A percentile compares a stretch with the other conserved stretches of the same genome.
These are phyloP conservation scores for Arctostaphylos glauca DNA, from an alignment of 148 eudicot genomes.

Conservation along the genomic window DNA sequence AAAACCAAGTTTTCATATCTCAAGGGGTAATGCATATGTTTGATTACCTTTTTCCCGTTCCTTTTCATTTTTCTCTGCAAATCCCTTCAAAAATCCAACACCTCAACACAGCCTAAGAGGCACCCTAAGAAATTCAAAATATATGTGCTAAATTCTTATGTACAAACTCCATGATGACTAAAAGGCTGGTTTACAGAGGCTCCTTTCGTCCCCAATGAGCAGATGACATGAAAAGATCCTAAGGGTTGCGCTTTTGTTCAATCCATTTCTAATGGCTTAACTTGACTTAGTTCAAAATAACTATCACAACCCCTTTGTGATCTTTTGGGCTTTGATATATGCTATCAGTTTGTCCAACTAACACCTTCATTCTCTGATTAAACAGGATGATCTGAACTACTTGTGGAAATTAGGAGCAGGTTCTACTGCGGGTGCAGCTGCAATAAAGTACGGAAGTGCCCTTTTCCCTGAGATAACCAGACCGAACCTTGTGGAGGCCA, in stretches of 20 bases:
- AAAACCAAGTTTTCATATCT: no score
- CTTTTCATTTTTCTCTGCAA: background rate
- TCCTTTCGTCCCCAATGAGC: background rate
- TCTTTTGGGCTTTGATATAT: background rate
- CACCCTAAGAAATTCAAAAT: background rate
- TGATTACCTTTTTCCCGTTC: no score
- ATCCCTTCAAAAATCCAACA: background rate
- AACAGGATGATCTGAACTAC: conserved; percentile 49
- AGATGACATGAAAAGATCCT: background rate
- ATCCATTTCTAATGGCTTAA: background rate
- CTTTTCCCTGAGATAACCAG: conserved; percentile 50
- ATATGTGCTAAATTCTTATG: no score
- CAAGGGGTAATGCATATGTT: no score
- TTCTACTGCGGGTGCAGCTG: conserved; percentile 49
- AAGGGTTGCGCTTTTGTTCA: background rate
- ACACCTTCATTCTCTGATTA: background rate
- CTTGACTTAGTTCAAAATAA: background rate
- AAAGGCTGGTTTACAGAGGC: background rate
- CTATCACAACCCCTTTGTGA: no score
- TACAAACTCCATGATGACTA: background rate
- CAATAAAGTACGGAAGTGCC: conserved; percentile 60
- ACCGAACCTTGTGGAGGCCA: conserved; percentile 48
- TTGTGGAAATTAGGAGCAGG: conserved; percentile 48
- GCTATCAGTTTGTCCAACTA: background rate
- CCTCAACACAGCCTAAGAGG: background rate